Evolutionary conservation across 805 yeast genomes (phyloP).

Genomic region (Yarrowia keelungensis): DNA sequence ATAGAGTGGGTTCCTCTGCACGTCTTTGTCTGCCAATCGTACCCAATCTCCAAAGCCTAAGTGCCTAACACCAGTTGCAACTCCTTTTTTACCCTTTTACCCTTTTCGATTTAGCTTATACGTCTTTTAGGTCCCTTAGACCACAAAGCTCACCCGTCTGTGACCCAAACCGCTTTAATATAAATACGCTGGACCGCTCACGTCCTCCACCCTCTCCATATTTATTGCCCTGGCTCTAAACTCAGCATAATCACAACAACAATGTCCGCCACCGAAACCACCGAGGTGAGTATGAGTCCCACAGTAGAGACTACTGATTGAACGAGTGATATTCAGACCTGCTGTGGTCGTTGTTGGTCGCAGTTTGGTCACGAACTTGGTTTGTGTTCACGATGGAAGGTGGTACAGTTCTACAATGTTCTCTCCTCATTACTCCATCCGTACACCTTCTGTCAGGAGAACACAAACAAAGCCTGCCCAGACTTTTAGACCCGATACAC

Average conservation of each 20-base stretch:
- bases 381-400: too few species aligned
- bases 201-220: constrained; percentile 6
- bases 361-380: too few species aligned
- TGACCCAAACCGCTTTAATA: constrained; percentile 16
- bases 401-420: too few species aligned
- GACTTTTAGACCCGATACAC: background rate
- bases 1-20: constrained; percentile 6
- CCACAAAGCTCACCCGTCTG: constrained; percentile 3
- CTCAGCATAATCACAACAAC: constrained; percentile 20
- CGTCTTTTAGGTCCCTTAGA: constrained; percentile 29
- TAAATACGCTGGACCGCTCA: constrained; percentile 1
- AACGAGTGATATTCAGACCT: too few species aligned
- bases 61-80: too few species aligned
- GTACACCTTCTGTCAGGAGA: background rate
- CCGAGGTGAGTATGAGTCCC: constrained; percentile 20
- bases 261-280: constrained; percentile 32
- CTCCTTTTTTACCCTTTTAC: constrained; percentile 12
- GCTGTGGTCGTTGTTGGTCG: too few species aligned
- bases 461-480: background rate
- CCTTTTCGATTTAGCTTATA: constrained; percentile 20
- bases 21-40: background rate
- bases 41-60: constrained; percentile 24
- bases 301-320: too few species aligned
- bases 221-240: constrained; percentile 35
- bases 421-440: too few species aligned